A percentile compares a stretch with the other conserved stretches of the same genome.
phyloP scores from a whole-genome alignment of 208 protist genomes.

The Leishmania gerbilli region DNA sequence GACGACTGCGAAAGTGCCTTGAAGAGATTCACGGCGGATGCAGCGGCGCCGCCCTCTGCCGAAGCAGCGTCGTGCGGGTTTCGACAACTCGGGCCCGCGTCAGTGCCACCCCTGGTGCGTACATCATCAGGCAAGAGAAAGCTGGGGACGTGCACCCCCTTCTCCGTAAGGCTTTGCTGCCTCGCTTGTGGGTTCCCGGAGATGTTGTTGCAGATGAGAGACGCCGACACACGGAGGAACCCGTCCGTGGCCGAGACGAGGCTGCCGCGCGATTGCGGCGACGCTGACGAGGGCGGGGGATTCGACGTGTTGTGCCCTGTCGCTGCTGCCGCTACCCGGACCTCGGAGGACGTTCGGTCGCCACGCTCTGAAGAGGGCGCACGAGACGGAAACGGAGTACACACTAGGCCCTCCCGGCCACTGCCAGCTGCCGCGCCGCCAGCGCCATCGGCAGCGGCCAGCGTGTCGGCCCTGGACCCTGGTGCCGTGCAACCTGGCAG shows the following conservation, averaged over 20 bases:
- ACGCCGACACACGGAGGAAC: constrained; percentile 48
- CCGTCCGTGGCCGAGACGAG: constrained; percentile 44
- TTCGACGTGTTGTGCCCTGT: neutral
- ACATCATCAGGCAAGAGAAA: constrained; percentile 20
- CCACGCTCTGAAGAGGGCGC: constrained; percentile 14
- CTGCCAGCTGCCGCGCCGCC: neutral
- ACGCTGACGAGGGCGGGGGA: neutral
- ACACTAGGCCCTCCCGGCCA: constrained; percentile 12
- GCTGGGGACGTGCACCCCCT: constrained; percentile 40
- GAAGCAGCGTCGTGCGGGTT: neutral
- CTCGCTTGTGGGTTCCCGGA: constrained; percentile 62
- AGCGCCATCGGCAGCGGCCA: neutral
- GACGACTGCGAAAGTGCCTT: constrained; percentile 54
- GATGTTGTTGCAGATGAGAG: constrained; percentile 68
- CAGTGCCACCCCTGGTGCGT: neutral
- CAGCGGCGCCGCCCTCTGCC: neutral
- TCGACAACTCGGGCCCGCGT: neutral
- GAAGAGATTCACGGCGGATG: constrained; percentile 59
- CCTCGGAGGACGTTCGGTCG: neutral
- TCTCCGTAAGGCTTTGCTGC: constrained; percentile 42
- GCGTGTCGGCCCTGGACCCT: neutral
- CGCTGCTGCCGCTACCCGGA: neutral
- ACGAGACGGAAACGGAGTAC: neutral
- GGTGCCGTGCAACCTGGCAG: neutral
- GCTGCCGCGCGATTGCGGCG: neutral